Evolutionary conservation across 805 yeast genomes (phyloP).

Genomic region (Kazachstania psychrophila): DNA sequence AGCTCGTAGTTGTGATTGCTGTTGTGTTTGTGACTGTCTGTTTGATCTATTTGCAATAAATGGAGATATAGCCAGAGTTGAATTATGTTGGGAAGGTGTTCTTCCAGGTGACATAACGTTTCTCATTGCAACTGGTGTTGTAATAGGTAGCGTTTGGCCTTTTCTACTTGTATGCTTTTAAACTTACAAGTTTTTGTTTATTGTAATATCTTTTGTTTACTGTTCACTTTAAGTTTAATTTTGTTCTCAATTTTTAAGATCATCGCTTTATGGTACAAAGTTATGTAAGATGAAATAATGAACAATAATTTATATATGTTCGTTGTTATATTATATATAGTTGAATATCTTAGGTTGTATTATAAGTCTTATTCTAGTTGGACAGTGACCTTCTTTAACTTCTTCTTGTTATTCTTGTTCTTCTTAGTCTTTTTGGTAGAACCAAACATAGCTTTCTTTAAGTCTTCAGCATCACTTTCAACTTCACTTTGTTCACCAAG

Average conservation of each 20-base stretch:
- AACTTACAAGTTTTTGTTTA: not conserved
- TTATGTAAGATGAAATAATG: too few species aligned
- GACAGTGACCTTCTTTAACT: constrained; percentile 42
- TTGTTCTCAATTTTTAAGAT: too few species aligned
- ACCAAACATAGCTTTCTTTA: constrained; percentile 50
- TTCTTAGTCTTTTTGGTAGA: constrained; percentile 33
- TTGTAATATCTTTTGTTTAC: too few species aligned
- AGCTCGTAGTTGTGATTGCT: constrained; percentile 6
- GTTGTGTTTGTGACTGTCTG: constrained; percentile 9
- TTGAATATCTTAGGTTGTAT: too few species aligned
- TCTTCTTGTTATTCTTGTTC: constrained; percentile 33
- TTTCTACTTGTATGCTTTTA: too few species aligned
- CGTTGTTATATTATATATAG: too few species aligned
- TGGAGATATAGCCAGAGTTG: constrained; percentile 69
- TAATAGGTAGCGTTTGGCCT: too few species aligned
- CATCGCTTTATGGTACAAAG: too few species aligned
- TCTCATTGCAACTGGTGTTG: too few species aligned
- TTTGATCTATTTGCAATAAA: constrained; percentile 35
- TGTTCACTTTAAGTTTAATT: too few species aligned
- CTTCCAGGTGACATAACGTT: constrained; percentile 22
- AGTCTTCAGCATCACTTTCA: constrained; percentile 65
- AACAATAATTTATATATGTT: too few species aligned
- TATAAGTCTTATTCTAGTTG: constrained; percentile 44
- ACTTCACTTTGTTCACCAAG: constrained; percentile 61
- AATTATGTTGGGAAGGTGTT: constrained; percentile 53